Evolutionary conservation across 2,329 filamentous ascomycete genomes (phyloP).

Genomic region (Sporothrix brasiliensis): DNA sequence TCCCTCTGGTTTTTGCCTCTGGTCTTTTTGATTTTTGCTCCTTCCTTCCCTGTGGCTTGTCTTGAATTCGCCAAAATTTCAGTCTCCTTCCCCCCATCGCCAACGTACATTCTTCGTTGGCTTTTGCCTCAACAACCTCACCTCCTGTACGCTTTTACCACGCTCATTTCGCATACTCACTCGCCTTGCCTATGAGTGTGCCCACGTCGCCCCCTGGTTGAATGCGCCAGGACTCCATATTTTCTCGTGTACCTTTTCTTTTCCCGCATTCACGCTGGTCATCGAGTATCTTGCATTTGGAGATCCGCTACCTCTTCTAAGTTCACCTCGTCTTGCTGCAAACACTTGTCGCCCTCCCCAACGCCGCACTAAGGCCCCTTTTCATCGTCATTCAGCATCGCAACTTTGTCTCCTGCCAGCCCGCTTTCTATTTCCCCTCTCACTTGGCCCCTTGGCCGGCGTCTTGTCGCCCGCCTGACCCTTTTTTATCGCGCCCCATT

Average conservation of each 20-base stretch:
- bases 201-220: slow-evolving; percentile 31
- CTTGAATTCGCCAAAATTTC: slow-evolving; percentile 35
- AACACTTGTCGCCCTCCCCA: slow-evolving; percentile 38
- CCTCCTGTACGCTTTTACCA: slow-evolving; percentile 12
- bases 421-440: not conserved
- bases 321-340: slow-evolving; percentile 38
- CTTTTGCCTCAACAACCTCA: slow-evolving; percentile 31
- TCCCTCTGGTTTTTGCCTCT: slow-evolving; percentile 29
- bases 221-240: slow-evolving; percentile 32
- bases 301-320: slow-evolving; percentile 36
- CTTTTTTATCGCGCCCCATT: slow-evolving; percentile 39
- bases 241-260: slow-evolving; percentile 12
- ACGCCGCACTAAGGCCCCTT: slow-evolving; percentile 10
- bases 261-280: slow-evolving; percentile 31
- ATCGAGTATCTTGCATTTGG: slow-evolving; percentile 20
- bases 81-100: slow-evolving; percentile 25
- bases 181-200: slow-evolving; percentile 28
- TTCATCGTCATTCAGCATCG: slow-evolving; percentile 4
- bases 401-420: not conserved
- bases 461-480: slow-evolving; percentile 17
- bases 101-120: slow-evolving; percentile 8
- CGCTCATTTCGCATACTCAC: slow-evolving; percentile 1
- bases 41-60: slow-evolving; percentile 11
- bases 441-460: slow-evolving; percentile 22
- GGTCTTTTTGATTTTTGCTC: slow-evolving; percentile 28